Base-by-base conservation (phyloP, 2,329 filamentous ascomycete species). In the Ophiostoma sp. region DNA sequence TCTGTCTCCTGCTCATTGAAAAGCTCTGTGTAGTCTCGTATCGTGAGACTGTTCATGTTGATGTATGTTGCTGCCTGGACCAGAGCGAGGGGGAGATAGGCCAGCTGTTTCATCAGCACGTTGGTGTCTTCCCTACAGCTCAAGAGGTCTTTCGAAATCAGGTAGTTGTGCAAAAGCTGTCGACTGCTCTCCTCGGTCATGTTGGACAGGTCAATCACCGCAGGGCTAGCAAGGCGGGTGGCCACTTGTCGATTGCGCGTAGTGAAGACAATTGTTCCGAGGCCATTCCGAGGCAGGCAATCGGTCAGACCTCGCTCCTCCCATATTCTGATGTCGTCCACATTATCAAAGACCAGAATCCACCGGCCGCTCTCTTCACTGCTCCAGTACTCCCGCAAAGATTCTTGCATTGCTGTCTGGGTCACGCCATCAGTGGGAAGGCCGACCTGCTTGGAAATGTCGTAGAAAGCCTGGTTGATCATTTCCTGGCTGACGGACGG, bases 271-370 rank as follows among this genome's bases (percentile, higher is more conserved):
- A 57, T 57, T 27, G n/a, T 57, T 57, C 52, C 52, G 8, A 57
- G 52, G 5, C 27, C 52, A 57, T 57, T 57, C 7, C 52, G 52
- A 27, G 52, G 52, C n/a, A 57, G 23, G 23, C 52, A 57, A 27
- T 57, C n/a, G 23, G 27, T 13, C 11, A 57, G 52, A 4, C 52
- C 52, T 23, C 52, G 52, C 52, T 57, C 23, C 52, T 57, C 52
- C 52, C 52, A 57, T 57, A 57, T 57, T 23, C 15, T 57, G 52
- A 57, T 57, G 11, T 57, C 52, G 23, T 57, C 52, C 23, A 57
- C n/a, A 13, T 57, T 57, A n/a, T 57, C 52, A 27, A 57, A 57
- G 10, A 57, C 52, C 23, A 57, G n/a, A 57, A 57, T 57, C 52
- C 52, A 57, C 20, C 52, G n/a, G 52, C 52, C 52, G 23, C 52